Evolutionary conservation across 1,284 basidiomycete species (phyloP), one percentile per base, ranked within the genome.

Genomic region (Erythrobasidium hasegawianum): DNA sequence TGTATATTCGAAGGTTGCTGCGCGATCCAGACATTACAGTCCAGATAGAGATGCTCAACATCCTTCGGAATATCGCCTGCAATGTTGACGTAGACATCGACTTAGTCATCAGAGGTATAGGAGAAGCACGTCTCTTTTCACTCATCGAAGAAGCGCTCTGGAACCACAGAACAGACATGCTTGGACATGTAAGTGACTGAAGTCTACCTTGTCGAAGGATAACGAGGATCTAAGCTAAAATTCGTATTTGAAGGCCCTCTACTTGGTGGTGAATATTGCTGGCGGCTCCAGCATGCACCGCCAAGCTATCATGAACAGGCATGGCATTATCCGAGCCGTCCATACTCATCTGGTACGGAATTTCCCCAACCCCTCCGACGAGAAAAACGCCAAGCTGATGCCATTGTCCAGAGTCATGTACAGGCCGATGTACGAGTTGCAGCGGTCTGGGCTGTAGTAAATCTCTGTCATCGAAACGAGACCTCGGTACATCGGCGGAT

Each of bases 201-300:
- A n/a, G n/a, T n/a, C n/a, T n/a, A n/a, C n/a, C n/a, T n/a, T n/a
- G n/a, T n/a, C n/a, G n/a, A n/a, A n/a, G n/a, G n/a, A n/a, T n/a
- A n/a, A n/a, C n/a, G n/a, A n/a, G n/a, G n/a, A n/a, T n/a, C n/a
- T n/a, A n/a, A n/a, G n/a, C n/a, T n/a, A n/a, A n/a, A n/a, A n/a
- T n/a, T n/a, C n/a, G n/a, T n/a, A n/a, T n/a, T n/a, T 13, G 11
- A 56, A 73, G 71, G 67, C 66, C 0, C 56, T 74, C 1, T 71
- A 71, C 49, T 67, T 67, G 38, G 24, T 74, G 22, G 64, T 68
- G 41, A 74, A 74, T 50, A 68, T 73, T 7, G 73, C 73, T 4
- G 70, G 68, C 9, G 66, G 64, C 11, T 43, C 64, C 50, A 69
- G 71, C 29, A 43, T 65, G 2, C 54, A 68, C 11, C 67, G 68